Percentiles rank a stretch among this genome's conserved stretches.
Conservation (phyloP, 1,284 basidiomycete species). For the Cutaneotrichosporon mucoides region DNA sequence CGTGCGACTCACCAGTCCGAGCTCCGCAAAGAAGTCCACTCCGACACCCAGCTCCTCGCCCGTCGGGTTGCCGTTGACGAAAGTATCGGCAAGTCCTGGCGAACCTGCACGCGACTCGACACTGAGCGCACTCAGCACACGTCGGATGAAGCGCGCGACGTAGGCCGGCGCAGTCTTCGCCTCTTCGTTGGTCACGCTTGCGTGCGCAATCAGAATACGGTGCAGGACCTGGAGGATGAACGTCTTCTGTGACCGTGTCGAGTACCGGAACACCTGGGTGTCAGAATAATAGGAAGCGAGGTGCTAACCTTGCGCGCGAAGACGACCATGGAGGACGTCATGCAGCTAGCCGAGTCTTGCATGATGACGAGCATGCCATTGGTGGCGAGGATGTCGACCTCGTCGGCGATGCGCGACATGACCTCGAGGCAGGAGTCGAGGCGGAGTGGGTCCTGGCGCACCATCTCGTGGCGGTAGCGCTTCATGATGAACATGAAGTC, state of each 20-base stretch:
- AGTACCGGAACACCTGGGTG: slow-evolving; percentile 27
- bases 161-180: slow-evolving; percentile 20
- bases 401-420: slow-evolving; percentile 27
- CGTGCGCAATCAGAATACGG: slow-evolving; percentile 19
- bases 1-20: slow-evolving; percentile 7
- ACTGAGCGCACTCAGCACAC: slow-evolving; percentile 16
- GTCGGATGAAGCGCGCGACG: slow-evolving; percentile 21
- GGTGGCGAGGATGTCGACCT: slow-evolving; percentile 28
- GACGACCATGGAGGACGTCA: slow-evolving; percentile 29
- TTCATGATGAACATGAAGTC: slow-evolving; percentile 36
- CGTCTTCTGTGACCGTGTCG: slow-evolving; percentile 16
- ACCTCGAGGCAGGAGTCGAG: slow-evolving; percentile 30
- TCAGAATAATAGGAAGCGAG: neutral
- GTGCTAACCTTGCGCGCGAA: slow-evolving; percentile 29
- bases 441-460: slow-evolving; percentile 20
- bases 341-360: slow-evolving; percentile 38
- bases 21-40: slow-evolving; percentile 18
- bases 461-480: slow-evolving; percentile 25
- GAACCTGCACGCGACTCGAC: slow-evolving; percentile 5
- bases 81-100: neutral
- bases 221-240: slow-evolving; percentile 19
- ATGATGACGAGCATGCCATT: slow-evolving; percentile 33
- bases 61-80: neutral
- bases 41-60: neutral
- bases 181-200: slow-evolving; percentile 18